phyloP scores from a whole-genome alignment of 2,329 filamentous ascomycete genomes.

The Cordyceps cicadae region DNA sequence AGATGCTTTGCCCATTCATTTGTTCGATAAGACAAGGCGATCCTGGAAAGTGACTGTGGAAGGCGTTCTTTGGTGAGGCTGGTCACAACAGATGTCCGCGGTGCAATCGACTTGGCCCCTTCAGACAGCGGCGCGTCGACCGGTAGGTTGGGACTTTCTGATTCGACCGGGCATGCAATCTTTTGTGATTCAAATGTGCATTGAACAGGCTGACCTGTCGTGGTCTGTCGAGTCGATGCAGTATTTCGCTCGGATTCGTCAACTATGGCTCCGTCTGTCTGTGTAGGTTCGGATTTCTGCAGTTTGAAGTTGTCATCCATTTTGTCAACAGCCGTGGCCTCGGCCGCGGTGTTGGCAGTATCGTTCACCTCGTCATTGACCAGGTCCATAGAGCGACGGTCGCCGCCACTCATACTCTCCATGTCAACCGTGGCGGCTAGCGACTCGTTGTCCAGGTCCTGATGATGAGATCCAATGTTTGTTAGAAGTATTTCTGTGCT shows the following conservation, averaged over 20 bases:
- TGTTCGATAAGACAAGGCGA: constrained; percentile 77
- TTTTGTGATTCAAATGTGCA: background rate
- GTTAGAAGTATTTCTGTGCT: constrained; percentile 41
- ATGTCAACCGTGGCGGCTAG: constrained; percentile 51
- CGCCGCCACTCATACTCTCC: constrained; percentile 36
- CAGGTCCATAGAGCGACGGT: constrained; percentile 21
- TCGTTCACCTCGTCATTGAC: background rate
- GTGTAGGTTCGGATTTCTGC: background rate
- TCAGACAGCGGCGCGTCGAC: constrained; percentile 17
- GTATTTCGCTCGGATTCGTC: background rate
- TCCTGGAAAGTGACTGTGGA: constrained; percentile 62
- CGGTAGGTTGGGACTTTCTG: background rate
- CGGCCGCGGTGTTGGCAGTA: background rate
- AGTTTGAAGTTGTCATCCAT: background rate
- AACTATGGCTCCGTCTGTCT: background rate
- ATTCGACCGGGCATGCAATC: background rate
- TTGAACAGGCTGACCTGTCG: background rate
- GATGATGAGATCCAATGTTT: constrained; percentile 16
- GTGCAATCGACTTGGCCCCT: constrained; percentile 33
- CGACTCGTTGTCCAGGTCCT: constrained; percentile 41
- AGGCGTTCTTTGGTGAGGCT: constrained; percentile 54
- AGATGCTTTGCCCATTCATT: constrained; percentile 97
- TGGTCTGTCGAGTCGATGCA: background rate
- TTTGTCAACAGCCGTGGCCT: background rate
- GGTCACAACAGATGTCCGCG: constrained; percentile 33